A percentile compares a stretch with the other conserved stretches of the same genome.
These are phyloP conservation scores for Taphrina betulina DNA, from an alignment of 1,139 yeast species.

Conservation along the genomic window DNA sequence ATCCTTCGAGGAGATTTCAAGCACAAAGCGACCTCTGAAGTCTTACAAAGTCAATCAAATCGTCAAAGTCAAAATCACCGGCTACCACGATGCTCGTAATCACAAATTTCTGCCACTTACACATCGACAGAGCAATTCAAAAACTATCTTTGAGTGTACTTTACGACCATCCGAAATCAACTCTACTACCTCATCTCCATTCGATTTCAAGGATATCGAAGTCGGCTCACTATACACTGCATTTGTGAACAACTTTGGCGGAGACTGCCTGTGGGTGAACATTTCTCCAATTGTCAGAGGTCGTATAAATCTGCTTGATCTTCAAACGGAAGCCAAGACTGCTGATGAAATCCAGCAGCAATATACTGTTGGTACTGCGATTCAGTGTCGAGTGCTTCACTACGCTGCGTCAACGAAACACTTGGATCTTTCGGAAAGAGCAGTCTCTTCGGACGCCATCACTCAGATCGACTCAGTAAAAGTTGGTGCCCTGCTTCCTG, in stretches of 20 bases:
- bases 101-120: conserved; percentile 70
- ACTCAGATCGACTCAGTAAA: conserved; percentile 21
- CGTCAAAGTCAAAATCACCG: conserved; percentile 67
- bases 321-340: conserved; percentile 45
- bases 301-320: conserved; percentile 63
- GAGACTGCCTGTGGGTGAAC: conserved; percentile 65
- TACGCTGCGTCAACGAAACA: conserved; percentile 57
- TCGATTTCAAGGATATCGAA: conserved; percentile 48
- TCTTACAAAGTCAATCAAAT: conserved; percentile 60
- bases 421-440: conserved; percentile 56
- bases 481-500: conserved; percentile 65
- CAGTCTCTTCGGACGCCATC: conserved; percentile 37
- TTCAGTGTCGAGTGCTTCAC: conserved; percentile 58
- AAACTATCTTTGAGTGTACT: conserved; percentile 65
- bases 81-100: conserved; percentile 70
- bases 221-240: conserved; percentile 52
- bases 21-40: conserved; percentile 60
- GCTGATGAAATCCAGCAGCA: conserved; percentile 54
- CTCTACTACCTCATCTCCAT: conserved; percentile 42
- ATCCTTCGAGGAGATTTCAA: conserved; percentile 55
- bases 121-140: conserved; percentile 55
- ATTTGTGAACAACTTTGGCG: conserved; percentile 56
- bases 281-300: conserved; percentile 70
- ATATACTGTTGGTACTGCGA: conserved; percentile 70
- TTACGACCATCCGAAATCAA: conserved; percentile 50